Conservation (phyloP, 208 protist genomes). For the Leishmania braziliensis region DNA sequence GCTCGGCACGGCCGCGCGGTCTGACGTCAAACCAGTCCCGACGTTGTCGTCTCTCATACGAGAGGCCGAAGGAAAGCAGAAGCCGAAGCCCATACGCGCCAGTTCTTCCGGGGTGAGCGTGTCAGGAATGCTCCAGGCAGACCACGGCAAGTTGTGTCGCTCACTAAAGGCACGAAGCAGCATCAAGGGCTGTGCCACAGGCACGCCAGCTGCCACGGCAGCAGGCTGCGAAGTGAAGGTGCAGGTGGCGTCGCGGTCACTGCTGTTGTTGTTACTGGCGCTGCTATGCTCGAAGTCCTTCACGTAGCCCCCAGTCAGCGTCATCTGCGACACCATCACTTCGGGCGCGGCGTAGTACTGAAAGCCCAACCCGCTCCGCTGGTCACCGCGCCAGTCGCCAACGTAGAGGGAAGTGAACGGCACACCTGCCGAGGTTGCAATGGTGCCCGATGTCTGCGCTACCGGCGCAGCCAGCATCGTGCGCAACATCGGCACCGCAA, state of each 20-base stretch:
- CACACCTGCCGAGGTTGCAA: neutral
- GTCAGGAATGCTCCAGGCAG: slow-evolving; percentile 45
- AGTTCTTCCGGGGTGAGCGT: slow-evolving; percentile 35
- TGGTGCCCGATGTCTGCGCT: neutral
- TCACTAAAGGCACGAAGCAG: slow-evolving; percentile 51
- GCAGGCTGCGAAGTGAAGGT: neutral
- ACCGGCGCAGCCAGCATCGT: slow-evolving; percentile 1
- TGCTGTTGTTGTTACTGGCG: neutral
- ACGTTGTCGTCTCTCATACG: neutral
- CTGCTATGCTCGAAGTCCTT: neutral
- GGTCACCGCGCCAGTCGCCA: slow-evolving; percentile 67
- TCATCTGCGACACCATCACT: slow-evolving; percentile 8
- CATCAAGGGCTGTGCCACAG: slow-evolving; percentile 14
- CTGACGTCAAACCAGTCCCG: neutral
- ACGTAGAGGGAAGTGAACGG: slow-evolving; percentile 67
- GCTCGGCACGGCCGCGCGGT: no score
- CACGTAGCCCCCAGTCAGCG: neutral
- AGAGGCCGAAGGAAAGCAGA: neutral
- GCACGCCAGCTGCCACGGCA: neutral
- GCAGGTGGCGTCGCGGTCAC: neutral
- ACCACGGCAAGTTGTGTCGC: slow-evolving; percentile 56
- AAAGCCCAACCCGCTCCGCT: slow-evolving; percentile 67
- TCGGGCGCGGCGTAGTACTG: slow-evolving; percentile 64
- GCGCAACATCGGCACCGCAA: slow-evolving; percentile 9
- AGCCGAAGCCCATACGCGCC: slow-evolving; percentile 22